Conservation (phyloP, 2,329 filamentous ascomycete species). For the Myriosclerotinia duriaeana region DNA sequence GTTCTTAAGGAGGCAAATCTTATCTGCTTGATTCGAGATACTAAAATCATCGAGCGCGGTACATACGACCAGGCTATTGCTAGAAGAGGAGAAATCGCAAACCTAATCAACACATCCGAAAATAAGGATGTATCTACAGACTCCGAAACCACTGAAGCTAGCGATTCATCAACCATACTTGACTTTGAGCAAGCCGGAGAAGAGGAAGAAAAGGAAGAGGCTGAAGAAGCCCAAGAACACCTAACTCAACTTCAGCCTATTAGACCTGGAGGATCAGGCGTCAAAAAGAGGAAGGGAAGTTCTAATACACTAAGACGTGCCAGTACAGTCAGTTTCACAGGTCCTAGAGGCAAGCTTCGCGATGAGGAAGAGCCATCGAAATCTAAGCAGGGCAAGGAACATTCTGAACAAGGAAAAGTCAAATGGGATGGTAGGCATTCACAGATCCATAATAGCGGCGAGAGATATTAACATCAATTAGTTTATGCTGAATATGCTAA, state of each 20-base stretch:
- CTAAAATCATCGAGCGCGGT: slow-evolving; percentile 79
- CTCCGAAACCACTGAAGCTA: slow-evolving; percentile 47
- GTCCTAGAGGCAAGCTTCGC: slow-evolving; percentile 76
- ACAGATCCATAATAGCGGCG: slow-evolving; percentile 2
- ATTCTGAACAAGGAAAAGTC: slow-evolving; percentile 91
- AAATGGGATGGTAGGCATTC: slow-evolving; percentile 69
- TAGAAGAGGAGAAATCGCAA: slow-evolving; percentile 87
- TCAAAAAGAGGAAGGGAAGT: slow-evolving; percentile 65
- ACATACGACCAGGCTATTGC: slow-evolving; percentile 89
- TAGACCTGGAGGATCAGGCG: slow-evolving; percentile 51
- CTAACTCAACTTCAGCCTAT: slow-evolving; percentile 77
- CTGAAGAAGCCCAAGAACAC: slow-evolving; percentile 76
- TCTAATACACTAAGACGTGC: slow-evolving; percentile 81
- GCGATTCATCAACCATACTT: slow-evolving; percentile 58
- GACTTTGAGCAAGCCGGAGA: slow-evolving; percentile 47
- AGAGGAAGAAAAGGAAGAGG: slow-evolving; percentile 58
- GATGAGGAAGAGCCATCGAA: slow-evolving; percentile 80
- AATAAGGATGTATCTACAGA: slow-evolving; percentile 50
- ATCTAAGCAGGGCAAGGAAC: slow-evolving; percentile 84
- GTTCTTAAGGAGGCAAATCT: slow-evolving; percentile 87
- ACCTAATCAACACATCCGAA: slow-evolving; percentile 75
- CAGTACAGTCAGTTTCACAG: slow-evolving; percentile 85
- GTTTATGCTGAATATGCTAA: slow-evolving; percentile 95
- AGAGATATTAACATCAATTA: slow-evolving; percentile 22
- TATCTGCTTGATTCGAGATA: slow-evolving; percentile 80